Conservation (phyloP, 176 grass and related monocot species). For the Avena atlantica region DNA sequence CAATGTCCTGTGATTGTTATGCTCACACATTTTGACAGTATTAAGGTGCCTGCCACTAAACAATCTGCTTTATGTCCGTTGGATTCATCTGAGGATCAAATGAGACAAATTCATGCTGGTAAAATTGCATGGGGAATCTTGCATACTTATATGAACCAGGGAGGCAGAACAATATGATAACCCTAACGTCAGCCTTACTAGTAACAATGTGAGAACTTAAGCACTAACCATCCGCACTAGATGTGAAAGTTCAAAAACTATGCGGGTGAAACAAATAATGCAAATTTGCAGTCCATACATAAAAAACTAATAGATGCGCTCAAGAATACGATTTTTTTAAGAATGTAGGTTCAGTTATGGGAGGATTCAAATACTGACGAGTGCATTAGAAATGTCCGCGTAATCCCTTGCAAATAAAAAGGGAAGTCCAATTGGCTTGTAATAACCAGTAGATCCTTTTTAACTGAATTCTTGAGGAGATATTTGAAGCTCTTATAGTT, state of each 20-base stretch:
- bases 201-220: conserved; percentile 14
- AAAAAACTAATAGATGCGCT: background rate
- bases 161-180: background rate
- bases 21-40: conserved; percentile 73
- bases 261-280: background rate
- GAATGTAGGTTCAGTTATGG: background rate
- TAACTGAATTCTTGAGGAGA: background rate
- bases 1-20: conserved; percentile 84
- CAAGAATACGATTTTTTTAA: background rate
- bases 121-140: background rate
- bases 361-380: conserved; percentile 6
- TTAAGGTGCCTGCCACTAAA: conserved; percentile 65
- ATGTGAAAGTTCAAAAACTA: background rate
- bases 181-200: background rate
- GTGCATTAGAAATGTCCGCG: background rate
- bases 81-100: conserved; percentile 31
- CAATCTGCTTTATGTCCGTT: background rate
- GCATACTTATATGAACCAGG: conserved; percentile 25
- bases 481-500: background rate
- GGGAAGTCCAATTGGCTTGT: background rate
- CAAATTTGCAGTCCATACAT: background rate
- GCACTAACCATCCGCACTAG: background rate
- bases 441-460: background rate
- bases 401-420: background rate
- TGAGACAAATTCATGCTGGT: conserved; percentile 18